A percentile compares a stretch with the other conserved stretches of the same genome.
These are phyloP conservation scores for Pseudognaphalium luteoalbum DNA, from an alignment of 129 eudicot genomes.

Conservation along the genomic window DNA sequence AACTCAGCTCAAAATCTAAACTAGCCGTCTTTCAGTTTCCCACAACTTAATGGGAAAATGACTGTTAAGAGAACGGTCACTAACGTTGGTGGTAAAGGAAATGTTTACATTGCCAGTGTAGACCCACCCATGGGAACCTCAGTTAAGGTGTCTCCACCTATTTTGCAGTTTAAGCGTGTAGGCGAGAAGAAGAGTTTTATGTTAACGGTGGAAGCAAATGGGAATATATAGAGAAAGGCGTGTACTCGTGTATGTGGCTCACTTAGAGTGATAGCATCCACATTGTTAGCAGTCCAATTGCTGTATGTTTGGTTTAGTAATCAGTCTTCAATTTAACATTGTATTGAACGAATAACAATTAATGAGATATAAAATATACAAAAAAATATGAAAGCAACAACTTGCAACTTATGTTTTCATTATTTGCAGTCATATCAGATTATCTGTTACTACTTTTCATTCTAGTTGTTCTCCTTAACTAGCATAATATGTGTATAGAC, in stretches of 20 bases:
- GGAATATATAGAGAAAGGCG: not conserved
- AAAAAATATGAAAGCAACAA: conserved; percentile 1
- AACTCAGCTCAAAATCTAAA: no score
- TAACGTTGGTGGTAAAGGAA: conserved; percentile 60
- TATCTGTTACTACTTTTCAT: no score
- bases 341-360: conserved; percentile 16
- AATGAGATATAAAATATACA: not conserved
- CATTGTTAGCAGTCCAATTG: conserved; percentile 78
- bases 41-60: conserved; percentile 50
- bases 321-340: not conserved
- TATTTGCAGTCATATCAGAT: no score
- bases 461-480: no score
- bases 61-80: conserved; percentile 62
- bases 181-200: conserved; percentile 60
- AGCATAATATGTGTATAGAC: no score
- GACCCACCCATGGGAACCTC: conserved; percentile 64
- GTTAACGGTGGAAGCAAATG: conserved; percentile 47
- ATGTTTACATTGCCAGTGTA: conserved; percentile 58
- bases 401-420: conserved; percentile 4
- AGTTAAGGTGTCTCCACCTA: conserved; percentile 57
- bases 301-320: conserved; percentile 53
- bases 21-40: conserved; percentile 46
- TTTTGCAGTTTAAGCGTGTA: conserved; percentile 43
- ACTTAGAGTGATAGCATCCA: conserved; percentile 72
- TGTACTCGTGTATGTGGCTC: conserved; percentile 68